phyloP scores from a whole-genome alignment of 2,329 filamentous ascomycete genomes.

The Nigrograna mackinnonii region DNA sequence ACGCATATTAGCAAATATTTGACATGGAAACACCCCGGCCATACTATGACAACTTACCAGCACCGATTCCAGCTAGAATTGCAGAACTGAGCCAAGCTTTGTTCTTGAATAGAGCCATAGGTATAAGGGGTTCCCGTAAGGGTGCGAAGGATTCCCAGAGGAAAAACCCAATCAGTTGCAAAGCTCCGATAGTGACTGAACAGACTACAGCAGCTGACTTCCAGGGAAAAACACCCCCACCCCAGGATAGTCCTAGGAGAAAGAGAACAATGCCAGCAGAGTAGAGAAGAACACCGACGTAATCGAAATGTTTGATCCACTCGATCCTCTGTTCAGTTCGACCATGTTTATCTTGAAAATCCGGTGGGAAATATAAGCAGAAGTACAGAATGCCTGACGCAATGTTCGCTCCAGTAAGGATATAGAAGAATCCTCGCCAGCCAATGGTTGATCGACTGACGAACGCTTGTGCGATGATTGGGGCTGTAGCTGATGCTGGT shows the following conservation, averaged over 20 bases:
- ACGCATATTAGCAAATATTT: too few relatives aligned
- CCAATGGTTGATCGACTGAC: background rate
- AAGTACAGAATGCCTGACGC: slow-evolving; percentile 15
- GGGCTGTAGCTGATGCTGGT: background rate
- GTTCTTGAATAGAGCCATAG: slow-evolving; percentile 12
- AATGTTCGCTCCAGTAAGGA: background rate
- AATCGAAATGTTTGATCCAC: slow-evolving; percentile 11
- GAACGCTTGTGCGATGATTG: background rate
- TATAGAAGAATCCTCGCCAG: background rate
- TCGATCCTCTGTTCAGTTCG: background rate
- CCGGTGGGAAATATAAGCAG: slow-evolving; percentile 51
- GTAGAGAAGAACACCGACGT: slow-evolving; percentile 14
- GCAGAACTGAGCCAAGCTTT: too few relatives aligned
- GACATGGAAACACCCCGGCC: too few relatives aligned
- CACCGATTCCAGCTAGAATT: too few relatives aligned
- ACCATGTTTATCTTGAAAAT: slow-evolving; percentile 32
- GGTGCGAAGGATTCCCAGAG: slow-evolving; percentile 15
- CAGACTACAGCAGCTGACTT: slow-evolving; percentile 12
- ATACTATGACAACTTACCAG: too few relatives aligned
- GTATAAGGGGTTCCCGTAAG: slow-evolving; percentile 13
- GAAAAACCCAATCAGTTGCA: slow-evolving; percentile 13
- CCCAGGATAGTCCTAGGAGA: slow-evolving; percentile 13
- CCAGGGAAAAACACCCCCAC: slow-evolving; percentile 16
- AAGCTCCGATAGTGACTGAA: slow-evolving; percentile 13
- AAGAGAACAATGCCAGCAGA: slow-evolving; percentile 9